These are phyloP conservation scores for Apiotrichum domesticum DNA, from an alignment of 1,284 basidiomycete genomes.

Conservation along the genomic window DNA sequence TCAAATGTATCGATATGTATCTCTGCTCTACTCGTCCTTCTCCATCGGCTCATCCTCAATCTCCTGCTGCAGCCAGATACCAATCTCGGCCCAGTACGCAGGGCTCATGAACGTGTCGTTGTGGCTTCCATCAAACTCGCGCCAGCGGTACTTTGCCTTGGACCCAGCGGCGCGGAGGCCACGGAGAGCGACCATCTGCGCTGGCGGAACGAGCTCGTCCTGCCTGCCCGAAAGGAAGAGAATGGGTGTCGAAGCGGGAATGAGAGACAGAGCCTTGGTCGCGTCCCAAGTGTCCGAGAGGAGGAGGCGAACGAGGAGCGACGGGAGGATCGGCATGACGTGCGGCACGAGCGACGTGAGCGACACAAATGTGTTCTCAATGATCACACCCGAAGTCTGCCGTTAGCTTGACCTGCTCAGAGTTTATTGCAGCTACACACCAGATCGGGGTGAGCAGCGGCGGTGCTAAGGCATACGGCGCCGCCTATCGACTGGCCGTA, in stretches of 20 bases:
- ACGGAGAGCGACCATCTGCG: constrained; percentile 77
- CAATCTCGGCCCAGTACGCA: constrained; percentile 61
- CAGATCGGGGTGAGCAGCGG: constrained; percentile 66
- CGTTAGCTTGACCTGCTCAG: constrained; percentile 62
- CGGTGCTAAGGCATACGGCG: constrained; percentile 86
- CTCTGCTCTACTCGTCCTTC: no score
- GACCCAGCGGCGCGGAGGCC: constrained; percentile 52
- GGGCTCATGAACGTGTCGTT: constrained; percentile 66
- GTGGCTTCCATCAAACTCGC: constrained; percentile 64
- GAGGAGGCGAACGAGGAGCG: constrained; percentile 46
- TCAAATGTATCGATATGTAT: no score
- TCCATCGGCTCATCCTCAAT: not conserved
- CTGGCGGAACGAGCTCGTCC: constrained; percentile 79
- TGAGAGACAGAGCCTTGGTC: constrained; percentile 59
- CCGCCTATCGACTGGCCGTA: constrained; percentile 96
- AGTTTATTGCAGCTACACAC: constrained; percentile 46
- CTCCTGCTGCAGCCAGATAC: constrained; percentile 53
- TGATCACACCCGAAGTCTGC: constrained; percentile 51
- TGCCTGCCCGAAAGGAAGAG: constrained; percentile 71
- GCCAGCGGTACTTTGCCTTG: constrained; percentile 42
- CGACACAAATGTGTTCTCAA: constrained; percentile 90
- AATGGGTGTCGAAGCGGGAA: constrained; percentile 68
- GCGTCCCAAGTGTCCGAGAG: constrained; percentile 76
- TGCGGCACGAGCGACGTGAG: constrained; percentile 72
- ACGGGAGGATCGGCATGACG: constrained; percentile 69